These are phyloP conservation scores for Wickerhamomyces subpelliculosus DNA, from an alignment of 805 yeast genomes.

Conservation along the genomic window DNA sequence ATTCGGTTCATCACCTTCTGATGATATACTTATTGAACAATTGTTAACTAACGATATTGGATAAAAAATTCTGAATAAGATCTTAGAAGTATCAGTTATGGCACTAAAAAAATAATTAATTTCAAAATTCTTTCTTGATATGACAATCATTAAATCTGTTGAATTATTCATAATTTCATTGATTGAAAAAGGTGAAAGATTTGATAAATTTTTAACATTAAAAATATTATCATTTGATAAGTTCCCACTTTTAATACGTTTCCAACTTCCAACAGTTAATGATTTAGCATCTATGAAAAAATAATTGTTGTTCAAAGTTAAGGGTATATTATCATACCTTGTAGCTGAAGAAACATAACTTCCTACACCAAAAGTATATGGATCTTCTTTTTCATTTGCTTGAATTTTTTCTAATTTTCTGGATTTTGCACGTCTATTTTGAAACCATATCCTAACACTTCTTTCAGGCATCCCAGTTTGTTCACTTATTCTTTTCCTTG, in stretches of 20 bases:
- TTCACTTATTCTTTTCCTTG: constrained; percentile 61
- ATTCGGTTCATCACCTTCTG: constrained; percentile 23
- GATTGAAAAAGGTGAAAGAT: constrained; percentile 61
- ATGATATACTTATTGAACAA: constrained; percentile 48
- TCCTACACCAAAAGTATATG: constrained; percentile 4
- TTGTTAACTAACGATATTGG: constrained; percentile 55
- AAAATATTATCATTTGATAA: constrained; percentile 28
- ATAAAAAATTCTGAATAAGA: constrained; percentile 65
- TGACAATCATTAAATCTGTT: constrained; percentile 64
- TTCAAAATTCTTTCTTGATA: constrained; percentile 65
- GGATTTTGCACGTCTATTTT: constrained; percentile 75
- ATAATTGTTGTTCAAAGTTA: constrained; percentile 57
- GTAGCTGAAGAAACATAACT: constrained; percentile 9
- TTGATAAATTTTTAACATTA: constrained; percentile 40
- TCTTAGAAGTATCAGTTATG: constrained; percentile 52
- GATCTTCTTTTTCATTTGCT: constrained; percentile 15
- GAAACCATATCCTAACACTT: constrained; percentile 91
- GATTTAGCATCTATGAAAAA: constrained; percentile 62
- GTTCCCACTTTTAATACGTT: constrained; percentile 62
- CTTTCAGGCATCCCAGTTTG: constrained; percentile 79
- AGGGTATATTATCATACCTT: constrained; percentile 38
- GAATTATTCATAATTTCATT: constrained; percentile 54
- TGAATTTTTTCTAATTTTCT: constrained; percentile 55
- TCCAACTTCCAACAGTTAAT: constrained; percentile 76
- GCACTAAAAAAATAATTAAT: constrained; percentile 76